phyloP scores from a whole-genome alignment of 441 rosid genomes.

The Gossypium armourianum region DNA sequence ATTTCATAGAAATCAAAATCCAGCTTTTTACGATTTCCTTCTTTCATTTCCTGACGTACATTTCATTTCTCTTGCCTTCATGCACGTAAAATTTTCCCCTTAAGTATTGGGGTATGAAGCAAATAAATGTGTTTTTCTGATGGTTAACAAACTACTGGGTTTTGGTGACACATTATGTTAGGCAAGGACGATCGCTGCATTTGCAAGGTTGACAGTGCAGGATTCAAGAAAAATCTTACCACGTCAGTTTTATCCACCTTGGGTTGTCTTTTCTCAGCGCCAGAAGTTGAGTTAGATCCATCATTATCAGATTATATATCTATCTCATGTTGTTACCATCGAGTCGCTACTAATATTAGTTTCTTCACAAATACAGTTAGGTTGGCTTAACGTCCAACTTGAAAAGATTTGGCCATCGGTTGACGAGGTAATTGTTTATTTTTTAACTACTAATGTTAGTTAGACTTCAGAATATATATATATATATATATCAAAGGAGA shows the following conservation, averaged over 20 bases:
- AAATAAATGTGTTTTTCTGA: background rate
- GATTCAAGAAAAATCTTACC: conserved; percentile 73
- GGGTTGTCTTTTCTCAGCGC: conserved; percentile 72
- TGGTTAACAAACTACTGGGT: background rate
- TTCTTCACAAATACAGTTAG: conserved; percentile 41
- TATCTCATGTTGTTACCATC: background rate
- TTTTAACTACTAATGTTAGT: background rate
- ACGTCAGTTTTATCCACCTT: conserved; percentile 51
- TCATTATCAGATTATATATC: background rate
- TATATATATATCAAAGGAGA: too few relatives aligned
- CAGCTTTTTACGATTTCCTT: background rate
- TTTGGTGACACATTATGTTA: conserved; percentile 12
- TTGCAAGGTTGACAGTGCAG: conserved; percentile 74
- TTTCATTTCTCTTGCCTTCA: background rate
- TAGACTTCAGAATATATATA: too few relatives aligned
- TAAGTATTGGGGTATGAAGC: background rate
- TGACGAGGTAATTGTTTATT: conserved; percentile 34
- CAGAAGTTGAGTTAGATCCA: conserved; percentile 54
- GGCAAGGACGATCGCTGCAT: conserved; percentile 77
- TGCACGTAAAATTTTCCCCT: background rate
- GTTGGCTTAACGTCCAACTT: conserved; percentile 70
- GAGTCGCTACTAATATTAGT: conserved; percentile 11
- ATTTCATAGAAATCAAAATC: background rate
- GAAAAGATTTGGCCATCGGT: conserved; percentile 83
- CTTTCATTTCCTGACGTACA: background rate